Percentiles rank a stretch among this genome's conserved stretches.
These are phyloP conservation scores for Sugiyamaella floridensis DNA, from an alignment of 805 yeast species.

Conservation along the genomic window DNA sequence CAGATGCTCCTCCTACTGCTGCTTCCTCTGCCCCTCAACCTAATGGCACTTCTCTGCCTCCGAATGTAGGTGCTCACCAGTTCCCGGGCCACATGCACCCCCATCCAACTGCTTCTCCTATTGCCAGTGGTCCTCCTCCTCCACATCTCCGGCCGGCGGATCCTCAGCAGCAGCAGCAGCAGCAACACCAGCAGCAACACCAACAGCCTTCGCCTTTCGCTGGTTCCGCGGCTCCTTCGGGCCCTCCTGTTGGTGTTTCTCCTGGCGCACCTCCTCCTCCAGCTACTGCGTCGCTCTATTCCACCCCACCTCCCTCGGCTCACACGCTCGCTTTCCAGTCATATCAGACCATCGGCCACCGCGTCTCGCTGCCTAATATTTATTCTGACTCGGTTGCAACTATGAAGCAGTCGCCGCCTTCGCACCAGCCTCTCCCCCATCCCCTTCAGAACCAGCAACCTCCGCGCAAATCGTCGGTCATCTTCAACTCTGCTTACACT, in stretches of 20 bases:
- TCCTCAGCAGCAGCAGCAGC: not conserved
- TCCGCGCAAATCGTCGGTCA: conserved; percentile 9
- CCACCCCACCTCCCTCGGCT: not conserved
- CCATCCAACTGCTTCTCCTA: not conserved
- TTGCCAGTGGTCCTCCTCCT: not conserved
- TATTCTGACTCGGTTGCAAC: conserved; percentile 11
- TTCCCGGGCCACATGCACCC: not conserved
- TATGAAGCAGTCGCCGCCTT: conserved; percentile 1
- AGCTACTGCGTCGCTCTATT: not conserved
- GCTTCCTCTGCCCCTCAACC: conserved; percentile 1
- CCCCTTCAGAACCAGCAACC: conserved; percentile 10
- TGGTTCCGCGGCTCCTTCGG: not conserved
- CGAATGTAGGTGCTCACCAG: not conserved
- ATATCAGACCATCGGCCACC: conserved; percentile 18
- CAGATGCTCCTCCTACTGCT: not conserved
- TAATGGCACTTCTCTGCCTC: not conserved
- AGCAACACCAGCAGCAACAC: conserved; percentile 2
- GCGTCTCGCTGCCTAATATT: conserved; percentile 23
- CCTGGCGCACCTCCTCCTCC: conserved; percentile 7
- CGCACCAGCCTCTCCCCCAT: conserved; percentile 3
- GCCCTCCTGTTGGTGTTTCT: not conserved
- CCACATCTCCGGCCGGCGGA: not conserved
- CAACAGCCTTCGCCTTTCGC: not conserved
- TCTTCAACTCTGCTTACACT: conserved; percentile 23
- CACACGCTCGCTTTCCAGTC: conserved; percentile 2